Evolutionary conservation across 108 stramenopile species (phyloP), one percentile per base, ranked within the genome.

Genomic region (Conticribra weissflogii): DNA sequence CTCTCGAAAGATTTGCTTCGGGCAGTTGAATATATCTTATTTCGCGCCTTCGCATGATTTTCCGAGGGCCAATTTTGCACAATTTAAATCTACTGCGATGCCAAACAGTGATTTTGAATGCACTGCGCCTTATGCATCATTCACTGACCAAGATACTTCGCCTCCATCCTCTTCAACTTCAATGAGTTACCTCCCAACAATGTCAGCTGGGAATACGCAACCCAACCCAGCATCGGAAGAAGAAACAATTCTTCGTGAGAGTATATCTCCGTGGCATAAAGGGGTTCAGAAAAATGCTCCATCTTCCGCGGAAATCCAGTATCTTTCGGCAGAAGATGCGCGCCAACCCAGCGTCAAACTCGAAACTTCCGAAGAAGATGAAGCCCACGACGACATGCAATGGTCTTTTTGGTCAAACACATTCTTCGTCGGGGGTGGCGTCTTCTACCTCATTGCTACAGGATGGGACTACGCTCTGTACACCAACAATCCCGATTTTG

Each of bases 321-420:
- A n/a, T n/a, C n/a, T n/a, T n/a, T n/a, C n/a, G n/a, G n/a, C n/a
- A 12, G 12, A 9, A 41, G 36, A 9, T 9, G 12, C 12, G 36
- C 36, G 12, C 5, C 36, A 41, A 41, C 36, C 5, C 36, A 9
- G 12, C 36, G 8, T 41, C 36, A n/a, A n/a, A n/a, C n/a, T n/a
- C n/a, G n/a, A n/a, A n/a, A n/a, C n/a, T n/a, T n/a, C n/a, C n/a
- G n/a, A n/a, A n/a, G n/a, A 41, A 41, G 64, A 65, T 24, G 52
- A 53, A 27, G 64, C 49, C 8, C 24, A 51, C 52, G 50, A 52
- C 27, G 76, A 77, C 48, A 47, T 63, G 21, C 22, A 31, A 24
- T 64, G 61, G 69, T 77, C 76, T 9, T 71, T 77, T 29, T 56
- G 25, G 4, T 71, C 70, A 47, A 77, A 77, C 44, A 18, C 55